phyloP scores from a whole-genome alignment of 2,329 filamentous ascomycete genomes.

The Colletotrichum lentis region DNA sequence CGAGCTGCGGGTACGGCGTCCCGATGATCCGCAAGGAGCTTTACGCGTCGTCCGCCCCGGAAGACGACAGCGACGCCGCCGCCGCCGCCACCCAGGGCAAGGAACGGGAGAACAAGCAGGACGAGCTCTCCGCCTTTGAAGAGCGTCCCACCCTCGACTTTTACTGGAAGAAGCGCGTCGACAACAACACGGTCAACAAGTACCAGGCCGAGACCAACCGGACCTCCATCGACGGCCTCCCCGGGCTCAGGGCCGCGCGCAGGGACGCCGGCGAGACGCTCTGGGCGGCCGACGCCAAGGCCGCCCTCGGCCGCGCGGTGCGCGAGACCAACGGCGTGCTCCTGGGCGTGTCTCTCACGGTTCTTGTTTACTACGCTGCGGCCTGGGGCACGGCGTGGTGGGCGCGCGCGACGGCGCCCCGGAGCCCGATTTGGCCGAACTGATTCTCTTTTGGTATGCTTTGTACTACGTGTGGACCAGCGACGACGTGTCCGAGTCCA shows the following conservation, averaged over 20 bases:
- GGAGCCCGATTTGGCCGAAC: not conserved
- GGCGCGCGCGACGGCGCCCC: not conserved
- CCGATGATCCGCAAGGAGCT: slow-evolving; percentile 58
- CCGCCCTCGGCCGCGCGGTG: not conserved
- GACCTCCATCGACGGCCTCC: slow-evolving; percentile 65
- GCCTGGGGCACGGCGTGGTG: not conserved
- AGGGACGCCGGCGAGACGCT: slow-evolving; percentile 58
- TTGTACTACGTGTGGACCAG: too few relatives aligned
- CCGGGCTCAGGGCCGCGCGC: slow-evolving; percentile 63
- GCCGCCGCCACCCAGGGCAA: slow-evolving; percentile 33
- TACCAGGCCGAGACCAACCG: slow-evolving; percentile 67
- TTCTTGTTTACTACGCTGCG: slow-evolving; percentile 25
- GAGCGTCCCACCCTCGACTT: slow-evolving; percentile 65
- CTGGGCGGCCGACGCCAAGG: slow-evolving; percentile 51
- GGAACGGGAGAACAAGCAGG: slow-evolving; percentile 39
- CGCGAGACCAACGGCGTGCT: slow-evolving; percentile 35
- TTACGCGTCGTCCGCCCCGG: slow-evolving; percentile 44
- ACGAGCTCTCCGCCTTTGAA: slow-evolving; percentile 56
- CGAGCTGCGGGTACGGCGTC: slow-evolving; percentile 72
- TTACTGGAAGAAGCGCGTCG: slow-evolving; percentile 58
- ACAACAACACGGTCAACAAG: slow-evolving; percentile 58
- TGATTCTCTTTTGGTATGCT: not conserved
- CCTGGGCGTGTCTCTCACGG: slow-evolving; percentile 39
- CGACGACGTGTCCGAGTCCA: too few relatives aligned
- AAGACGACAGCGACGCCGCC: slow-evolving; percentile 6